phyloP scores from a whole-genome alignment of 148 eudicot species.

The Agrostemma githago region DNA sequence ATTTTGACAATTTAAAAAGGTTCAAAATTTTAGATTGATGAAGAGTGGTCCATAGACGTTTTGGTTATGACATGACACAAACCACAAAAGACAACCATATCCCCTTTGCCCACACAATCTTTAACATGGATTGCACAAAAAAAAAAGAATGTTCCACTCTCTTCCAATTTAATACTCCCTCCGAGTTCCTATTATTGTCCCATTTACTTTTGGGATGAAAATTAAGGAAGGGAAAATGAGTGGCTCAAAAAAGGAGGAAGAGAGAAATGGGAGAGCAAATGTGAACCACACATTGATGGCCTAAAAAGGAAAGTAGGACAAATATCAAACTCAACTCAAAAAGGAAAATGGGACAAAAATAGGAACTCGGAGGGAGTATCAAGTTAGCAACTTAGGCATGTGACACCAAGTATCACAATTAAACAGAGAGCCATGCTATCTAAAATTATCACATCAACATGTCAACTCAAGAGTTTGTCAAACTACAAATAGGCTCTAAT shows the following conservation, averaged over 20 bases:
- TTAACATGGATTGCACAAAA: neutral
- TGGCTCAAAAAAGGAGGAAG: too few species aligned
- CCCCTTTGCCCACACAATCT: neutral
- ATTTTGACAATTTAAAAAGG: neutral
- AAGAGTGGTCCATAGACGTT: neutral
- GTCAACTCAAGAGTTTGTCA: neutral
- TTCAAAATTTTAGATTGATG: neutral
- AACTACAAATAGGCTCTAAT: neutral
- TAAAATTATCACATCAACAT: slow-evolving; percentile 4
- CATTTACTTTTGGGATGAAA: too few species aligned
- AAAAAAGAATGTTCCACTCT: neutral
- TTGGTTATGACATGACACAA: neutral
- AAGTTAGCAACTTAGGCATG: neutral
- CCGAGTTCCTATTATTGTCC: too few species aligned
- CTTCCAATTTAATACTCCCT: neutral
- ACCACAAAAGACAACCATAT: neutral
- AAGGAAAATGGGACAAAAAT: too few species aligned
- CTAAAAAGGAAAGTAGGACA: too few species aligned
- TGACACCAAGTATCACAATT: neutral
- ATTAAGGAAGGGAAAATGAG: too few species aligned
- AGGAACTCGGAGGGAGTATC: too few species aligned
- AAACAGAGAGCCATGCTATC: neutral
- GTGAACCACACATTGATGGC: too few species aligned
- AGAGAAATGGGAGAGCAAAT: too few species aligned
- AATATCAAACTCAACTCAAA: too few species aligned